Base-by-base conservation (phyloP, 345 rosid species). In the Ricinus communis region DNA sequence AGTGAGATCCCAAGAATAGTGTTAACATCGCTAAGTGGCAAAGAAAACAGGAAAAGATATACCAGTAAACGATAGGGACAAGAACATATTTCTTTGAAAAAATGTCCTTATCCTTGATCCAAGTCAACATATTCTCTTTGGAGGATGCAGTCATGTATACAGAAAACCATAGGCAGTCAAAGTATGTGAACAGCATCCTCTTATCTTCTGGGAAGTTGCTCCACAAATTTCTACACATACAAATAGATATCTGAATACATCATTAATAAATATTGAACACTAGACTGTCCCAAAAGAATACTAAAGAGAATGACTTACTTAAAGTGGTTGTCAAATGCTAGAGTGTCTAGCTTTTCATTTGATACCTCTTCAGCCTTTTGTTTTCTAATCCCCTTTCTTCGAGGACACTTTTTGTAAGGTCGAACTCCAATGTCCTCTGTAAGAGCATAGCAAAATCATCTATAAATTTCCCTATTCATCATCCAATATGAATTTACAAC, bases 31-130 rank as follows among this genome's bases (percentile, higher is more conserved):
- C 3, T 57, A 31, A 45, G 62, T 28, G 16, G 36, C 31, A 25
- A 71, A 43, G 22, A 8, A 15, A 68, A 25, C 22, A 2, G 15
- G 41, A 28, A 62, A 28, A 25, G 2, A 58, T 80, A 31, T 45
- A 88, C 96, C 96, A 88, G 74, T 71, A 74, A 72, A 88, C 91
- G 15, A 90, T 80, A 7, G 91, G 96, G 81, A 88, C 85, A 67
- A 90, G 63, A 53, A 88, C 96, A 59, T 84, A 90, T 81, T 79
- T 79, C 76, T 84, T 86, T 0, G 80, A 75, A 75, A 90, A 88
- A 43, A 88, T 87, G 27, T 81, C 66, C 74, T 79, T 83, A 57
- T 62, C 62, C 84, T 84, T 87, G 57, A 90, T 75, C 85, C 88
- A 88, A 27, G 78, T 30, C 62, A 87, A 71, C 65, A 87, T 85